Conservation (phyloP, 495 filamentous ascomycete species). For the Penicillium goetzii region DNA sequence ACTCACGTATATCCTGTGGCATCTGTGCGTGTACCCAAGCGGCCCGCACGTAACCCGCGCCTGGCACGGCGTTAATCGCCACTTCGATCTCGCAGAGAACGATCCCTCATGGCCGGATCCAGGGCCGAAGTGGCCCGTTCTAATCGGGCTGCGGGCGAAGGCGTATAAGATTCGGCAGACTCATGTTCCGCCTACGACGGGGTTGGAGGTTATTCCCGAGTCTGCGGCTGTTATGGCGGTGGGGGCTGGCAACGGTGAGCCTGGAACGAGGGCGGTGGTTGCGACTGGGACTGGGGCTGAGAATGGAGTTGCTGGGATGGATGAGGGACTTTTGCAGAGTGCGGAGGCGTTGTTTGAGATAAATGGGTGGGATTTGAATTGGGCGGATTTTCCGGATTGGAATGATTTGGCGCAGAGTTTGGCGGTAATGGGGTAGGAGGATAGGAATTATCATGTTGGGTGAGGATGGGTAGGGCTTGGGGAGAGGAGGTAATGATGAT, state of each 20-base stretch:
- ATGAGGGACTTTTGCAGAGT: conserved; percentile 1
- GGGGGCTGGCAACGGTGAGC: background rate
- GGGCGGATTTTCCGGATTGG: conserved; percentile 30
- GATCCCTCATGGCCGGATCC: conserved; percentile 17
- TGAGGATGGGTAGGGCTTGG: background rate
- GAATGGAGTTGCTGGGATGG: background rate
- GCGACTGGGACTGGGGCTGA: background rate
- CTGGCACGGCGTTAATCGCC: conserved; percentile 26
- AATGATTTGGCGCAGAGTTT: conserved; percentile 29
- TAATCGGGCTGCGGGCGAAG: conserved; percentile 31
- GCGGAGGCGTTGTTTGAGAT: conserved; percentile 20
- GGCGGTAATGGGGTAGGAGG: conserved; percentile 18
- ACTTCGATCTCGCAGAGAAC: conserved; percentile 28
- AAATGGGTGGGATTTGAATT: conserved; percentile 26
- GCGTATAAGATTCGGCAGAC: conserved; percentile 28
- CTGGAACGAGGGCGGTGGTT: background rate
- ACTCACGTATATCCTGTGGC: conserved; percentile 39
- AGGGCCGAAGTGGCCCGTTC: conserved; percentile 28
- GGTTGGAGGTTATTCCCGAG: background rate
- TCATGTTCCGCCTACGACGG: conserved; percentile 5
- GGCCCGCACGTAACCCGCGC: conserved; percentile 23
- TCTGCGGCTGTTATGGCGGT: background rate
- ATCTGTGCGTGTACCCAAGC: conserved; percentile 33
- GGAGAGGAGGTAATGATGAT: background rate
- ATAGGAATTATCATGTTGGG: background rate